Evolutionary conservation across 2,329 filamentous ascomycete genomes (phyloP).

Genomic region (Coniochaeta sp.): DNA sequence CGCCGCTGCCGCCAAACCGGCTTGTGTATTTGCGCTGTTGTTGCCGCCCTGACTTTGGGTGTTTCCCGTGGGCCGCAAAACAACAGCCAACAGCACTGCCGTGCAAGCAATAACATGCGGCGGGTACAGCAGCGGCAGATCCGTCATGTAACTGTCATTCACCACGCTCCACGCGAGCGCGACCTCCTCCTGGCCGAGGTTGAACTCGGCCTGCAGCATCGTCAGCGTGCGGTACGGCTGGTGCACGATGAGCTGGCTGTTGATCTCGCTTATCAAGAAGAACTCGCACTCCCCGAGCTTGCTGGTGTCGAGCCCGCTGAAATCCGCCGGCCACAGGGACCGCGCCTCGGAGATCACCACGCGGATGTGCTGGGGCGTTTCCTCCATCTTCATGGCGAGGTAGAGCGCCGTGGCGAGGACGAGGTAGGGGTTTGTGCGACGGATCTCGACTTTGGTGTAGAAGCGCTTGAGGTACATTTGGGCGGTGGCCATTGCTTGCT

Average conservation of each 20-base stretch:
- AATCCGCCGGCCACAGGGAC: constrained; percentile 72
- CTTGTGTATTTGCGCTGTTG: constrained; percentile 10
- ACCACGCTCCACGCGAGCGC: constrained; percentile 74
- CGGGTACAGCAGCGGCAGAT: constrained; percentile 76
- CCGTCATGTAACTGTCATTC: constrained; percentile 90
- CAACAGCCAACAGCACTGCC: constrained; percentile 76
- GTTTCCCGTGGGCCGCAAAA: constrained; percentile 57
- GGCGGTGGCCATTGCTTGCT: constrained; percentile 89
- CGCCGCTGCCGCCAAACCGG: constrained; percentile 42
- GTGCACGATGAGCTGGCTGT: constrained; percentile 81
- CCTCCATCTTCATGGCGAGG: constrained; percentile 95
- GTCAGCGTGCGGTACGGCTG: constrained; percentile 81
- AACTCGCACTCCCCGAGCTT: constrained; percentile 94
- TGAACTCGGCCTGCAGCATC: constrained; percentile 62
- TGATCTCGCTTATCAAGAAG: constrained; percentile 84
- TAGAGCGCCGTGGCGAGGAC: constrained; percentile 92
- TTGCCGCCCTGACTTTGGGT: constrained; percentile 10
- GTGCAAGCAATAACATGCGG: constrained; percentile 88
- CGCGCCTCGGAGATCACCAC: constrained; percentile 82
- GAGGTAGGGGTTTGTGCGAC: constrained; percentile 87
- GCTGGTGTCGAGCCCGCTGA: constrained; percentile 67
- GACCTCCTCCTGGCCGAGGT: constrained; percentile 70
- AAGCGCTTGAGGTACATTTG: constrained; percentile 94
- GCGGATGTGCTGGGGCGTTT: constrained; percentile 92
- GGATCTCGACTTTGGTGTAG: constrained; percentile 85